Evolutionary conservation across 352 stramenopile species (phyloP).

Genomic region (Phytophthora pinifolia): DNA sequence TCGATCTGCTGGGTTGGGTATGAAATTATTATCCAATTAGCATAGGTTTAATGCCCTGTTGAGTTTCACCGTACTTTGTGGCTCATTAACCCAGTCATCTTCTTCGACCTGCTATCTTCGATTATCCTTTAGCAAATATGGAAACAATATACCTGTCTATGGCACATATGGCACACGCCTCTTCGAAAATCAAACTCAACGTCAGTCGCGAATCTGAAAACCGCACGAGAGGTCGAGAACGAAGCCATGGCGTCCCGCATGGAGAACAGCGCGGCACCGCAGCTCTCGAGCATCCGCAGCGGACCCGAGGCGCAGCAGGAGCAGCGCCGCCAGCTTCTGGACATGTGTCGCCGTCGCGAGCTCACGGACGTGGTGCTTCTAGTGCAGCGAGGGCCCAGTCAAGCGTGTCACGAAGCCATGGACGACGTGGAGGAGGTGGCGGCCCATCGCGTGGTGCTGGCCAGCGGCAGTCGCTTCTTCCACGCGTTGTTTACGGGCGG

Average conservation of each 20-base stretch:
- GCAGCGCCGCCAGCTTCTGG: constrained; percentile 48
- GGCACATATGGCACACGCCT: neutral
- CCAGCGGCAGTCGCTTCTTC: constrained; percentile 69
- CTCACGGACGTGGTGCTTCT: constrained; percentile 72
- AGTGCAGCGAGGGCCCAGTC: constrained; percentile 35
- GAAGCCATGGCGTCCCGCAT: constrained; percentile 25
- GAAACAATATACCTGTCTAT: no score
- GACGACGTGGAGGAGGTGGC: constrained; percentile 32
- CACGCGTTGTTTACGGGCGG: constrained; percentile 73
- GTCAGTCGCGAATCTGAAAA: constrained; percentile 17
- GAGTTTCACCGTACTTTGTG: no score
- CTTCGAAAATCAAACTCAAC: constrained; percentile 7
- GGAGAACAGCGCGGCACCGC: constrained; percentile 27
- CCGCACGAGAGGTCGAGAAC: neutral
- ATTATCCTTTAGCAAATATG: no score
- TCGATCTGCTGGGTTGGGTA: no score
- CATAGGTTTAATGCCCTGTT: no score
- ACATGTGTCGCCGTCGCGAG: constrained; percentile 43
- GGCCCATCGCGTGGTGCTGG: constrained; percentile 66
- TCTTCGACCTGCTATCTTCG: no score
- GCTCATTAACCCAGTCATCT: no score
- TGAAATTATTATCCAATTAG: no score
- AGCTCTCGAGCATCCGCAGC: constrained; percentile 17
- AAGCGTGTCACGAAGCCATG: neutral
- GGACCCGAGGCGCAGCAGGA: constrained; percentile 14